phyloP scores from a whole-genome alignment of 164 flowering plant species.

The Umbellularia californica region DNA sequence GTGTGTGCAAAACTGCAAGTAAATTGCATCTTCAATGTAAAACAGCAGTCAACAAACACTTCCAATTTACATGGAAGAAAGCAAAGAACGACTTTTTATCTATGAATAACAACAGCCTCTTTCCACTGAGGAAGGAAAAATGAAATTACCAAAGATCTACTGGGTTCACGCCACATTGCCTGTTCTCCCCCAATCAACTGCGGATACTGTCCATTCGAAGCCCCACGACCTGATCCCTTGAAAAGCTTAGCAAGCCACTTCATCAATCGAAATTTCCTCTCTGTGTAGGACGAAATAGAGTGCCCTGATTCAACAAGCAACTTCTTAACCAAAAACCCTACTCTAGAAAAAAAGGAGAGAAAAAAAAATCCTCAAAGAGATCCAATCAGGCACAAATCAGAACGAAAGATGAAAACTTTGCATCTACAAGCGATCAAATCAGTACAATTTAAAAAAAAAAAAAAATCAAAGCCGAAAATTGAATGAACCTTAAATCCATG shows the following conservation, averaged over 20 bases:
- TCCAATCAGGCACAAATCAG: neutral
- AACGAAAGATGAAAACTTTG: neutral
- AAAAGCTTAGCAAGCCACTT: conserved; percentile 86
- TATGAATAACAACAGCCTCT: neutral
- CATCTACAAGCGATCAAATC: neutral
- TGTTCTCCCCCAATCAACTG: conserved; percentile 67
- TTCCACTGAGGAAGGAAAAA: neutral
- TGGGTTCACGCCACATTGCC: conserved; percentile 62
- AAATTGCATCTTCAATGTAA: neutral
- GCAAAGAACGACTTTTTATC: neutral
- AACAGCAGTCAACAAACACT: neutral
- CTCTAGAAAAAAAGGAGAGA: neutral
- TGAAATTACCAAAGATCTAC: conserved; percentile 50
- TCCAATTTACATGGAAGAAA: neutral
- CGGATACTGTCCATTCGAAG: conserved; percentile 33
- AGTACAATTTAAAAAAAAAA: neutral
- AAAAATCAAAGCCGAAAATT: neutral
- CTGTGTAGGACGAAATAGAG: conserved; percentile 47
- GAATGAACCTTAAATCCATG: neutral
- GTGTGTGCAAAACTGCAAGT: neutral
- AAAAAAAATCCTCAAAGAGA: too few relatives aligned
- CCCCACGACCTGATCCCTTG: conserved; percentile 36
- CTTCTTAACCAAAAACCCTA: neutral
- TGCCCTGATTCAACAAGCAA: conserved; percentile 43
- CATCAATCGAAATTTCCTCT: conserved; percentile 67